Base-by-base conservation (phyloP, 2,329 filamentous ascomycete genomes). In the Pleurostoma richardsiae region DNA sequence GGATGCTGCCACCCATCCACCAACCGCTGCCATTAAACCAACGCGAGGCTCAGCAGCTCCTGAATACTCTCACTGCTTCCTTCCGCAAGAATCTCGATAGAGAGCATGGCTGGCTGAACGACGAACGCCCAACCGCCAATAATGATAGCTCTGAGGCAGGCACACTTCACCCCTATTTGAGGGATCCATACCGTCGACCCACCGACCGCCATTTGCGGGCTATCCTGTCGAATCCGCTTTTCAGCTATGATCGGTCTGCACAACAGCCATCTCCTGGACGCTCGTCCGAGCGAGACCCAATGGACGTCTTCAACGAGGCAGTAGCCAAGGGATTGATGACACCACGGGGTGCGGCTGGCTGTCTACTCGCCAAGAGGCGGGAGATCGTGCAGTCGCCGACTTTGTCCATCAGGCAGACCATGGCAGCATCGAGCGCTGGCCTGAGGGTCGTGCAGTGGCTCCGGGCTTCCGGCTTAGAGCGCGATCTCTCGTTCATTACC, bases 21-120 rank as follows among this genome's bases (percentile, higher is more conserved):
- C 74, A 79, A 42, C 77, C 78, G 5, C 61, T 76, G 2, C 70
- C 75, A 2, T 63, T 82, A 38, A 74, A 66, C 40, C 62, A 66
- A 40, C 68, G 70, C 46, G 74, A 80, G 47, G 75, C 76, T 29
- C 70, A 77, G 50, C 73, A 74, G 54, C 71, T 82, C 6, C 75
- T 82, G 51, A 69, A 79, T 45, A 70, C 72, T 31, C 69, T 83
- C 44, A 82, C 79, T 43, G 62, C 68, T 5, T 81, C 78, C 3
- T 83, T 83, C 57, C 72, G 79, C 44, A 70, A 70, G 46, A 74
- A 80, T 30, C 73, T 83, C n/a, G 77, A 82, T 54, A 69, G 65
- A 40, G 78, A 82, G 56, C 75, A 82, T 55, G 77, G 77, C 49
- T 72, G 65, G 56, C 57, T 66, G 30, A 52, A 62, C 11, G 59